Base-by-base conservation (phyloP, 805 yeast genomes). In the Isabelozyma gotoi region DNA sequence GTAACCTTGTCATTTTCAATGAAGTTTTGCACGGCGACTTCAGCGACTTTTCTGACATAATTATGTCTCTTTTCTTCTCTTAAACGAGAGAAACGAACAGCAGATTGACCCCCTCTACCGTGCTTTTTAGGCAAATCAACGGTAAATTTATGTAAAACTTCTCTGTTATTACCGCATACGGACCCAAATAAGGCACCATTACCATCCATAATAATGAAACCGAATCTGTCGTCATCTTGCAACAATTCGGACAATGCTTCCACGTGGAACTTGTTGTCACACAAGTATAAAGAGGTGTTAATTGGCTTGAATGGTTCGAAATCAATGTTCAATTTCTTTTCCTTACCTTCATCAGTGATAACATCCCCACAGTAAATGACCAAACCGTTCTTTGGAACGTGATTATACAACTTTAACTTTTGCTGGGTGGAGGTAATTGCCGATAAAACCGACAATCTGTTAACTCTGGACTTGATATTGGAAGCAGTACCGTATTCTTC, bases 91-190 rank as follows among this genome's bases (percentile, higher is more conserved):
- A 94, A 94, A 88, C 99, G 98, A 56, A 94, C 66, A 36, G 99
- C 99, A 50, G 99, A 94, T 76, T 94, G 99, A 85, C 99, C 99
- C 87, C 99, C 99, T 80, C 99, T 87, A 62, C 99, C 99, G 78
- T 94, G 99, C 88, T 94, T 94, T 77, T 94, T 94, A 59, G 99
- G 99, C 59, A 94, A 77, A 69, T 94, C 99, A 44, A 94, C 99
- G 2, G 76, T 86, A 72, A 94, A 94, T 71, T 94, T 94, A 71
- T 92, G 96, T 62, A 94, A 76, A 36, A 94, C 88, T 50, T 94
- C 97, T 76, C 99, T 85, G 38, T 96, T 91, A 74, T 94, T 94
- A 67, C 99, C 99, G 36, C 95, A 83, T 43, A 94, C 82, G 15
- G 95, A 79, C 71, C 99, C 99, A 57, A 94, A 94, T 53, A 94